A percentile compares a stretch with the other conserved stretches of the same genome.
Evolutionary conservation across 106 monocot species (phyloP).

Genomic region (Iris macrosiphon): DNA sequence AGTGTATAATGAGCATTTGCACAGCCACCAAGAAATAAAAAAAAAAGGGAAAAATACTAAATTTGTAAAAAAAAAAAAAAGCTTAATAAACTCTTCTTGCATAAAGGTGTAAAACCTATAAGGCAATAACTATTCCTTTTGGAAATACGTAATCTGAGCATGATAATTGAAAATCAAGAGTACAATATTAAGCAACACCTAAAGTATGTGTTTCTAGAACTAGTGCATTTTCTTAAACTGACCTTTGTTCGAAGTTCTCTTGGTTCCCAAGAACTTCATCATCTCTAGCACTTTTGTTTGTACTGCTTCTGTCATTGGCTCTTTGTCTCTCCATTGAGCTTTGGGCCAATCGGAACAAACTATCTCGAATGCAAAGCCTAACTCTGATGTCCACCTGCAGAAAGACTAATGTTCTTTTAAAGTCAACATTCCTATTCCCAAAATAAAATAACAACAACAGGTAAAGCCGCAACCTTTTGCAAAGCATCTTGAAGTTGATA

Average conservation of each 20-base stretch:
- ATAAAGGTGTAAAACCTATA: too few relatives aligned
- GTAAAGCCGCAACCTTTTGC: conserved; percentile 39
- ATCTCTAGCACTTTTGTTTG: conserved; percentile 33
- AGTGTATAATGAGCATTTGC: too few relatives aligned
- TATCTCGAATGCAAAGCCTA: conserved; percentile 56
- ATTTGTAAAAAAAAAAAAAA: too few relatives aligned
- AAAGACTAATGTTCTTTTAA: neutral
- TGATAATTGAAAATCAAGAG: too few relatives aligned
- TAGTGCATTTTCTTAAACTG: neutral
- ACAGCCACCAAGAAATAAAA: too few relatives aligned
- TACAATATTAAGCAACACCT: too few relatives aligned
- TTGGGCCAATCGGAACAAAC: conserved; percentile 53
- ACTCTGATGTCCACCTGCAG: conserved; percentile 65
- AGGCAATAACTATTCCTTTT: too few relatives aligned
- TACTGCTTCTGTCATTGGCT: conserved; percentile 34
- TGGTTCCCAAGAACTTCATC: conserved; percentile 29
- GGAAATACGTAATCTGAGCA: too few relatives aligned
- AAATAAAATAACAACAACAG: too few relatives aligned
- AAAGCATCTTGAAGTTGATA: conserved; percentile 72
- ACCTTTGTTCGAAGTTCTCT: conserved; percentile 8
- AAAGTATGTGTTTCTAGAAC: too few relatives aligned
- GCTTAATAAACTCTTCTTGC: too few relatives aligned
- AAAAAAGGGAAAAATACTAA: too few relatives aligned
- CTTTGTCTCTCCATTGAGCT: conserved; percentile 64
- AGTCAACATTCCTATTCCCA: neutral